Percentiles rank a stretch among this genome's conserved stretches.
phyloP scores from a whole-genome alignment of 495 filamentous ascomycete species.

The Hypoxylon lienhwacheense region DNA sequence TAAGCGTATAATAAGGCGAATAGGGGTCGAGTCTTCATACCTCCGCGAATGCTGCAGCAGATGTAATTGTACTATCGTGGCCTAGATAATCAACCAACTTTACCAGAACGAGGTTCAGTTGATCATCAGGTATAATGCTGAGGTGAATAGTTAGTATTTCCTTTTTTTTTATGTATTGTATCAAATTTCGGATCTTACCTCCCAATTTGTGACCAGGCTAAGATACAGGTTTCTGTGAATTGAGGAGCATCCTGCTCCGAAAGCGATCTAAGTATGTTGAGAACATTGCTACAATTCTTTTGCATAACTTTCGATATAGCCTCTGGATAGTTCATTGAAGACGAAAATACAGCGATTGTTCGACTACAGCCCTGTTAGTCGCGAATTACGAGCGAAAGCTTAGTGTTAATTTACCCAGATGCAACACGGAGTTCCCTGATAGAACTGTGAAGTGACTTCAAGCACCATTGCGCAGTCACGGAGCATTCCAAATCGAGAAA shows the following conservation, averaged over 20 bases:
- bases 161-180: not conserved
- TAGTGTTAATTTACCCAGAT: conserved; percentile 57
- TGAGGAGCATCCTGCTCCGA: conserved; percentile 64
- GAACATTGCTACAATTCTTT: conserved; percentile 66
- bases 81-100: conserved; percentile 85
- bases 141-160: conserved; percentile 3
- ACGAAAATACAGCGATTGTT: conserved; percentile 67
- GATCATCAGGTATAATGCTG: conserved; percentile 59
- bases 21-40: conserved; percentile 42
- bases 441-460: conserved; percentile 78
- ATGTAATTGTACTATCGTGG: conserved; percentile 76
- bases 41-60: conserved; percentile 78
- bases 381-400: not conserved
- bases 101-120: conserved; percentile 81
- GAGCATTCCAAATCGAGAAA: conserved; percentile 69
- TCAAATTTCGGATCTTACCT: conserved; percentile 47
- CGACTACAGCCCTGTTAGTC: conserved; percentile 54
- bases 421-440: conserved; percentile 82
- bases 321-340: conserved; percentile 47
- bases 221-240: conserved; percentile 79
- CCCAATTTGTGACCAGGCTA: conserved; percentile 81
- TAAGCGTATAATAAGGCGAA: not conserved
- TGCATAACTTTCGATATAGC: conserved; percentile 43
- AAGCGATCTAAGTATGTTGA: conserved; percentile 70
- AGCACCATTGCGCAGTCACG: conserved; percentile 72